Evolutionary conservation across 2,329 filamentous ascomycete species (phyloP).

Genomic region (Aphanoascus verrucosus): DNA sequence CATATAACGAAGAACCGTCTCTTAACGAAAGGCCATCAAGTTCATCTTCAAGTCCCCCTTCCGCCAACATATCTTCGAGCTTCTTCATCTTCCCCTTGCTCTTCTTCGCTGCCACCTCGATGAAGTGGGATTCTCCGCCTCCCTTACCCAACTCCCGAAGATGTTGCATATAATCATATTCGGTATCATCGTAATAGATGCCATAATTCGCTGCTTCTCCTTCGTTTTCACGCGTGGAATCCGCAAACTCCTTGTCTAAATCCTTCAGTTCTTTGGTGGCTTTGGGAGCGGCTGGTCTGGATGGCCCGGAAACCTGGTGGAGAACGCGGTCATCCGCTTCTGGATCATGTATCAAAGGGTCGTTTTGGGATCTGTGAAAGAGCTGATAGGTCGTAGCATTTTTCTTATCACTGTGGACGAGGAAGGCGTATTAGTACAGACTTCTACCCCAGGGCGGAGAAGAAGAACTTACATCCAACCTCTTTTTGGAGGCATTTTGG

Average conservation of each 20-base stretch:
- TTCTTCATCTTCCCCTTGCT: constrained; percentile 60
- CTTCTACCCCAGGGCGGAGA: neutral
- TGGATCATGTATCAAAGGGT: constrained; percentile 89
- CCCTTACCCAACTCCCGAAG: constrained; percentile 72
- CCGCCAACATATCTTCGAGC: constrained; percentile 70
- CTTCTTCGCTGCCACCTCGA: constrained; percentile 56
- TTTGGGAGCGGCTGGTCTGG: constrained; percentile 27
- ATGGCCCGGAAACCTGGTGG: constrained; percentile 49
- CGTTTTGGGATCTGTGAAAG: constrained; percentile 70
- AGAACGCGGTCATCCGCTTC: constrained; percentile 84
- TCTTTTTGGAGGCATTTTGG: constrained; percentile 17
- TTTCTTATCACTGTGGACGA: constrained; percentile 16
- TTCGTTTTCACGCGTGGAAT: constrained; percentile 71
- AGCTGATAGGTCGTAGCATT: constrained; percentile 18
- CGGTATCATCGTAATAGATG: constrained; percentile 86
- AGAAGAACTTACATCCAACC: constrained; percentile 16
- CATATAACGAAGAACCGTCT: constrained; percentile 11
- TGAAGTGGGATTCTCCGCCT: constrained; percentile 64
- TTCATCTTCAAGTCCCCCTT: constrained; percentile 41
- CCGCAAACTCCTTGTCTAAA: constrained; percentile 62
- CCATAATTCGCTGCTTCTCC: constrained; percentile 92
- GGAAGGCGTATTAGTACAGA: constrained; percentile 5
- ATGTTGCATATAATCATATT: constrained; percentile 99
- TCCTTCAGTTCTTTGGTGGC: constrained; percentile 62
- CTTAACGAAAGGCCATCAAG: constrained; percentile 14